These are phyloP conservation scores for Penicillium samsonianum DNA, from an alignment of 495 filamentous ascomycete genomes.

Conservation along the genomic window DNA sequence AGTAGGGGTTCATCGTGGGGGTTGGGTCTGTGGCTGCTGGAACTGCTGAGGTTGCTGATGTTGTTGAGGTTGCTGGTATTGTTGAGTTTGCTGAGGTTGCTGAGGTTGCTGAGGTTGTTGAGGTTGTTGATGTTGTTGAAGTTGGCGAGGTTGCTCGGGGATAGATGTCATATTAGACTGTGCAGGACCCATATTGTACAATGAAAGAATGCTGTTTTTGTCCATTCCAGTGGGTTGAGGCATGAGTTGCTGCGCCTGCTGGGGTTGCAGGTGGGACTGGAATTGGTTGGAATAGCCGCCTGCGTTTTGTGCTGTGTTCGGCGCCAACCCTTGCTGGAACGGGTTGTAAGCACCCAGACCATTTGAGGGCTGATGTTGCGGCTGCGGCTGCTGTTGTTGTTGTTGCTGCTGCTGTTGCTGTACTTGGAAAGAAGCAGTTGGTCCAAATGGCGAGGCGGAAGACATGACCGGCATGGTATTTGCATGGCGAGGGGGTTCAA, in stretches of 20 bases:
- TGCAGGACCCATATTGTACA: constrained; percentile 80
- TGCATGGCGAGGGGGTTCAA: constrained; percentile 38
- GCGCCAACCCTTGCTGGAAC: constrained; percentile 38
- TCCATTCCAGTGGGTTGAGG: constrained; percentile 56
- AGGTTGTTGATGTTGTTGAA: constrained; percentile 19
- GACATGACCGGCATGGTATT: constrained; percentile 47
- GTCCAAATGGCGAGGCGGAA: constrained; percentile 38
- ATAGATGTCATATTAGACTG: constrained; percentile 44
- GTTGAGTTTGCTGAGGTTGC: constrained; percentile 32
- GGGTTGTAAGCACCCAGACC: constrained; percentile 40
- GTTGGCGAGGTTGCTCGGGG: constrained; percentile 34
- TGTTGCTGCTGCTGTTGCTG: constrained; percentile 32
- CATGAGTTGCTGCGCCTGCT: constrained; percentile 40
- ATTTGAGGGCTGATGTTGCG: constrained; percentile 24
- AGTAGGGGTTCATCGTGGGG: constrained; percentile 21
- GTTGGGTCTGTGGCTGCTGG: constrained; percentile 22
- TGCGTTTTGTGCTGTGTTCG: constrained; percentile 31
- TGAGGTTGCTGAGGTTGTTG: constrained; percentile 16
- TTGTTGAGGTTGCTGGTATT: constrained; percentile 18
- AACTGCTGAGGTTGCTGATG: no score
- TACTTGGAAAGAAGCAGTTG: constrained; percentile 39
- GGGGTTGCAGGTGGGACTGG: constrained; percentile 30
- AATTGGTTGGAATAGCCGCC: constrained; percentile 30
- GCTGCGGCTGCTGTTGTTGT: no score
- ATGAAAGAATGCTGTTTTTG: constrained; percentile 82